A percentile compares a stretch with the other conserved stretches of the same genome.
phyloP scores from a whole-genome alignment of 352 stramenopile species.

The Pythium rhizo-oryzae region DNA sequence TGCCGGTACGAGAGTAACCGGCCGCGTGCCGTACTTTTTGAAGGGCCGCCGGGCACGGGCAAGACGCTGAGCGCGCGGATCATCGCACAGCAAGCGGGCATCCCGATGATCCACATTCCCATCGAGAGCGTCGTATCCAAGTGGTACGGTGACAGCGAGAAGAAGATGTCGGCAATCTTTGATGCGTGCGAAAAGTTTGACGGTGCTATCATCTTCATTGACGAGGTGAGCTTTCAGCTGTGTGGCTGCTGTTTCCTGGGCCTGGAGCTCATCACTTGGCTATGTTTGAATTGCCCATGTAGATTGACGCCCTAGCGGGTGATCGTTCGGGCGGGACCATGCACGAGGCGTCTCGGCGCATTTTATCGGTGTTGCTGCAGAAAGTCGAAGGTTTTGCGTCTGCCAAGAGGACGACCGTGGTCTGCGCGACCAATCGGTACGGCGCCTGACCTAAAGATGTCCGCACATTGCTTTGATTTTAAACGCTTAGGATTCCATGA shows the following conservation, averaged over 20 bases:
- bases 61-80: slow-evolving; percentile 95
- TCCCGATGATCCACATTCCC: slow-evolving; percentile 94
- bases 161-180: slow-evolving; percentile 94
- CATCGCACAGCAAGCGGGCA: slow-evolving; percentile 91
- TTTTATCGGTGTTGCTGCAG: slow-evolving; percentile 92
- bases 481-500: background rate
- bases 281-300: background rate
- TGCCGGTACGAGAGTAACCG: slow-evolving; percentile 90
- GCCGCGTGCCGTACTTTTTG: slow-evolving; percentile 90
- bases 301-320: slow-evolving; percentile 92
- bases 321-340: slow-evolving; percentile 89
- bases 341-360: slow-evolving; percentile 92
- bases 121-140: slow-evolving; percentile 95
- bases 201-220: slow-evolving; percentile 94
- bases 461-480: background rate
- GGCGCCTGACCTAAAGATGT: background rate
- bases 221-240: slow-evolving; percentile 61
- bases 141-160: slow-evolving; percentile 96
- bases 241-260: background rate
- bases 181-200: slow-evolving; percentile 93
- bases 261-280: too few species aligned
- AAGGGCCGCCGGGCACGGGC: slow-evolving; percentile 93
- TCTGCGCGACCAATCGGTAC: slow-evolving; percentile 91
- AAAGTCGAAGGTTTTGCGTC: slow-evolving; percentile 94
- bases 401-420: slow-evolving; percentile 91